Evolutionary conservation across 257 asterid genomes (phyloP), one percentile per base, ranked within the genome.

Genomic region (Plantago major): DNA sequence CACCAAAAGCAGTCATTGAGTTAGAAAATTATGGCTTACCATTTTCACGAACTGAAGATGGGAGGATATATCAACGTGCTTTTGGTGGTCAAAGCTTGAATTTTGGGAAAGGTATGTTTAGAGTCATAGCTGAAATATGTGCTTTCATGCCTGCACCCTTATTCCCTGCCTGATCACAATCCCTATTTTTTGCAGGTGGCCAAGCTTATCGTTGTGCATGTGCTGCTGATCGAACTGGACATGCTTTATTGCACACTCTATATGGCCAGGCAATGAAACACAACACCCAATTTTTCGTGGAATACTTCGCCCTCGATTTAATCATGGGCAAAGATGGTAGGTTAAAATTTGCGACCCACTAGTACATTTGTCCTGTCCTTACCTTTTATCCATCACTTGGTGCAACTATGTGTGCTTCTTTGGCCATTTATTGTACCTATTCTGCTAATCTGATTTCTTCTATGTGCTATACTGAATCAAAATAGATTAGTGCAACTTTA

Each of bases 221-320:
- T 79, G 99, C 99, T 72, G 99, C 99, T 66, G 97, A 92, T 80
- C 91, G 99, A 62, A 92, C 99, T 42, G 99, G 99, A 45, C 99
- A 92, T 78, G 97, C 99, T 69, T 74, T 92, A 71, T 67, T 92
- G 88, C 99, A 92, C 73, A 89, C 99, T 57, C 91, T 92, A 45
- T 89, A 92, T 72, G 99, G 99, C 73, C 99, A 92, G 80, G 97
- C 99, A 68, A 89, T 92, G 97, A 89, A 89, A 66, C 99, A 92
- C 72, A 92, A 92, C 71, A 92, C 99, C 14, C 96, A 92, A 67
- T 92, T 89, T 74, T 92, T 92, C 53, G 97, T 92, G 73, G 99
- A 92, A 65, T 89, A 92, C 74, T 92, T 92, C 67, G 97, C 99
- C 62, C 81, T 92, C 72, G 97, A 92, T 75, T 76, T 92, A 75